phyloP scores from a whole-genome alignment of 305 asterid species.

The Coffea humblotiana region DNA sequence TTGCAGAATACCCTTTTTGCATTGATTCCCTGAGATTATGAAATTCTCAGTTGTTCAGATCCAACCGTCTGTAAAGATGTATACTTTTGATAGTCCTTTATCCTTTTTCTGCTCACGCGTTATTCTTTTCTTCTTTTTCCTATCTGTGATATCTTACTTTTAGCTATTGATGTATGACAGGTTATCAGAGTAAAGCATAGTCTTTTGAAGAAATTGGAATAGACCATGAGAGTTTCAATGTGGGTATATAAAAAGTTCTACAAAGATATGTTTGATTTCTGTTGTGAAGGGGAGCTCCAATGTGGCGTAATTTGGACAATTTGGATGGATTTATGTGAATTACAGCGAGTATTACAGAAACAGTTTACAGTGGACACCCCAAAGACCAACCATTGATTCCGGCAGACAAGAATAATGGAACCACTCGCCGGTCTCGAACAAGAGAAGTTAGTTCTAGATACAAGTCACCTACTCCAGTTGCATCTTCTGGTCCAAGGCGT shows the following conservation, averaged over 20 bases:
- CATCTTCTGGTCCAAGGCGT: slow-evolving; percentile 52
- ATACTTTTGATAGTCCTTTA: slow-evolving; percentile 48
- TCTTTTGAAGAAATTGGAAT: slow-evolving; percentile 27
- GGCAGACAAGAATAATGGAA: slow-evolving; percentile 71
- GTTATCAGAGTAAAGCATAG: slow-evolving; percentile 38
- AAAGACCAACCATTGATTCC: slow-evolving; percentile 51
- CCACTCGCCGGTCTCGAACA: slow-evolving; percentile 45
- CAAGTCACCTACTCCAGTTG: slow-evolving; percentile 64
- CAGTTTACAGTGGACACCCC: slow-evolving; percentile 45
- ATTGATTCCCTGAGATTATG: slow-evolving; percentile 19
- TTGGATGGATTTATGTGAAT: slow-evolving; percentile 69
- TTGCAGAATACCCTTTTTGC: slow-evolving; percentile 25
- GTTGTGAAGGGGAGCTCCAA: slow-evolving; percentile 47
- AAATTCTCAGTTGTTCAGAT: slow-evolving; percentile 37
- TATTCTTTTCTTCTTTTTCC: slow-evolving; percentile 37
- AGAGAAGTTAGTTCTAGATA: slow-evolving; percentile 83
- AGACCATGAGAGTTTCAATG: slow-evolving; percentile 28
- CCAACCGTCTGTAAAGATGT: slow-evolving; percentile 68
- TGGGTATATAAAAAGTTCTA: slow-evolving; percentile 21
- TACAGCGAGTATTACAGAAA: slow-evolving; percentile 52
- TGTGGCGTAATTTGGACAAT: slow-evolving; percentile 54
- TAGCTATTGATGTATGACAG: slow-evolving; percentile 52
- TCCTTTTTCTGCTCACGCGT: slow-evolving; percentile 36
- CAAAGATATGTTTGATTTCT: slow-evolving; percentile 28
- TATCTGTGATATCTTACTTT: slow-evolving; percentile 51